Base-by-base conservation (phyloP, 1,139 yeast genomes). In the Lodderomyces elongisporus region DNA sequence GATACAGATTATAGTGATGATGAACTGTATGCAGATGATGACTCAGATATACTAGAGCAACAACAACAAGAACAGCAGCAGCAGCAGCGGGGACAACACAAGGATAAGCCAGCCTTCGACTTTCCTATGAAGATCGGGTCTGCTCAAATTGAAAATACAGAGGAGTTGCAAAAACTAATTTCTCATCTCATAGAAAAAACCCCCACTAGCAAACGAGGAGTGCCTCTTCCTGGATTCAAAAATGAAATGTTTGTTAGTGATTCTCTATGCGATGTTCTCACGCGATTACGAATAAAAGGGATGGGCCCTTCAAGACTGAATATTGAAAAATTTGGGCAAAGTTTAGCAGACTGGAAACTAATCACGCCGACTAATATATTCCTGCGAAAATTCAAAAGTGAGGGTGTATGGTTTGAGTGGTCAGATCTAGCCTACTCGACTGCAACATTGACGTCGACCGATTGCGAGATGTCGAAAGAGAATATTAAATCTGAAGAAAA, bases 351-450 rank as follows among this genome's bases (percentile, higher is more conserved):
- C 39, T 45, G 52, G 36, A 64, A 60, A 32, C 45, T 66, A 13
- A 45, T 67, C 14, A 46, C 51, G 1, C 60, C 62, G 1, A 56
- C 66, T 1, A 61, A 64, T 13, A 49, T 66, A 34, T 52, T 67
- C 28, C 51, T 62, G 26, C 56, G 48, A 36, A 65, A 59, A 42
- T 69, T 69, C 45, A 62, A 51, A 35, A 62, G 70, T 41, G 72
- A 66, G 40, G 64, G 63, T 2, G 57, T 65, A 62, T 67, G 73
- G 73, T 65, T 66, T 38, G 74, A 68, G 43, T 68, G 74, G 74
- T 51, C 70, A 2, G 70, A 63, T 12, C 42, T 57, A 28, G 64
- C 70, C 5, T 24, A 6, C 8, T 7, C 6, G 8, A 24, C 10
- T 24, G 26, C 26, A 6, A 13, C 12, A 25, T 46, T 3, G 49